Percentiles rank a stretch among this genome's conserved stretches.
Evolutionary conservation across 495 filamentous ascomycete genomes (phyloP).

Genomic region (Elasticomyces elasticus): DNA sequence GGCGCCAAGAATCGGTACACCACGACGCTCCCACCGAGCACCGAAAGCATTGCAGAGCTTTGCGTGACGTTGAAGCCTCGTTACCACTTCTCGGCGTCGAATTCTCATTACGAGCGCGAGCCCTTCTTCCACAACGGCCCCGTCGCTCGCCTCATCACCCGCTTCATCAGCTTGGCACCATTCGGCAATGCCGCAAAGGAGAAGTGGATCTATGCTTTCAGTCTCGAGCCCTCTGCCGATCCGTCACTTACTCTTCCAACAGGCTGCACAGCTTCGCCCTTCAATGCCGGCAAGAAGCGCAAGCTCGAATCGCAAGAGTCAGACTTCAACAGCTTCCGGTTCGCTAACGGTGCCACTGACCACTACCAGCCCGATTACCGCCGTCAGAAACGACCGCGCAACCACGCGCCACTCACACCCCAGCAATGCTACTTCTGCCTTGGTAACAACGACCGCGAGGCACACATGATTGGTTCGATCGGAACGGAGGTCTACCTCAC

Average conservation of each 20-base stretch:
- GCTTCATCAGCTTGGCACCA: slow-evolving; percentile 78
- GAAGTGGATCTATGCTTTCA: slow-evolving; percentile 88
- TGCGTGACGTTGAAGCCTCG: slow-evolving; percentile 66
- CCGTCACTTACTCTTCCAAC: slow-evolving; percentile 46
- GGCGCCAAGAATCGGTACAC: slow-evolving; percentile 48
- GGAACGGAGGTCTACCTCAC: slow-evolving; percentile 78
- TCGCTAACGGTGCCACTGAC: slow-evolving; percentile 35
- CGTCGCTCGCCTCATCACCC: slow-evolving; percentile 52
- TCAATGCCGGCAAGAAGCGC: slow-evolving; percentile 49
- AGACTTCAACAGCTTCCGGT: slow-evolving; percentile 36
- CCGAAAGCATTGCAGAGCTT: slow-evolving; percentile 59
- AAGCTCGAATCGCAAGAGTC: slow-evolving; percentile 28
- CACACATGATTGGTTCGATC: slow-evolving; percentile 81
- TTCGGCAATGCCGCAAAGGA: slow-evolving; percentile 62
- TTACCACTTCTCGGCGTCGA: slow-evolving; percentile 74
- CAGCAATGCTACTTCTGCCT: slow-evolving; percentile 91
- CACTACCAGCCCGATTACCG: slow-evolving; percentile 13
- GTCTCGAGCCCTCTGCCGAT: slow-evolving; percentile 54
- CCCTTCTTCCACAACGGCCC: slow-evolving; percentile 70
- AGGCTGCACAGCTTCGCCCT: slow-evolving; percentile 62
- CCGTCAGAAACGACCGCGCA: slow-evolving; percentile 45
- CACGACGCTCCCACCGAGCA: slow-evolving; percentile 35
- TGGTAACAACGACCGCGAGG: slow-evolving; percentile 67
- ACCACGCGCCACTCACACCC: slow-evolving; percentile 53
- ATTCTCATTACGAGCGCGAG: slow-evolving; percentile 75